phyloP scores from a whole-genome alignment of 108 stramenopile species.

The Nitzschia sp. region DNA sequence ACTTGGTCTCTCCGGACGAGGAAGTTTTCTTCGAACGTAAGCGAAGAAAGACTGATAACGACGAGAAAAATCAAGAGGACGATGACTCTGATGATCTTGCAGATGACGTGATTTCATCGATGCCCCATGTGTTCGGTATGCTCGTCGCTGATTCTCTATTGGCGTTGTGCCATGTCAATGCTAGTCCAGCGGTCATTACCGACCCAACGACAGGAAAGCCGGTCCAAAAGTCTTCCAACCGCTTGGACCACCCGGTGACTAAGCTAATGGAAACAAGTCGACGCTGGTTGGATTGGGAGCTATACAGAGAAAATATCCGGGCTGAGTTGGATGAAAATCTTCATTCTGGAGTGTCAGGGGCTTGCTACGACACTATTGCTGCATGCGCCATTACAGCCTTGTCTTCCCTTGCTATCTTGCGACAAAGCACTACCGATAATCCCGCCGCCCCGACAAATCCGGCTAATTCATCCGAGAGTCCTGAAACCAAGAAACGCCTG shows the following conservation, averaged over 20 bases:
- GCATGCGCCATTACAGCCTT: constrained; percentile 79
- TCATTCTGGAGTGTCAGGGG: constrained; percentile 55
- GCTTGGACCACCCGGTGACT: constrained; percentile 60
- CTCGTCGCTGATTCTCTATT: constrained; percentile 77
- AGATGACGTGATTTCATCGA: constrained; percentile 44
- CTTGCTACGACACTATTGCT: constrained; percentile 59
- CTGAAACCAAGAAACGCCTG: constrained; percentile 7
- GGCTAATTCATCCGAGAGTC: background rate
- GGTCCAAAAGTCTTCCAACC: constrained; percentile 46
- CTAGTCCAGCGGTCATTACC: constrained; percentile 59
- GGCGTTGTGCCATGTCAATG: constrained; percentile 74
- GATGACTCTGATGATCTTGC: constrained; percentile 37
- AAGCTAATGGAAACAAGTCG: constrained; percentile 60
- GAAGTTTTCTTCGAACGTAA: constrained; percentile 44
- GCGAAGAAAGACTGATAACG: constrained; percentile 8
- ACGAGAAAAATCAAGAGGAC: constrained; percentile 18
- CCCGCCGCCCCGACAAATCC: constrained; percentile 14
- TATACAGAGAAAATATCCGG: constrained; percentile 63
- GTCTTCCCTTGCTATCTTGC: constrained; percentile 68
- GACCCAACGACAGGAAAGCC: constrained; percentile 69
- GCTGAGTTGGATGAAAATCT: constrained; percentile 40
- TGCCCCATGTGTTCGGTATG: constrained; percentile 67
- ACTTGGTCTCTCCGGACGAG: constrained; percentile 65
- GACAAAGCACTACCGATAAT: constrained; percentile 64
- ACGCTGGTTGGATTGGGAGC: constrained; percentile 85